phyloP scores from a whole-genome alignment of 1,284 basidiomycete species.

The Cryptococcus floricola region DNA sequence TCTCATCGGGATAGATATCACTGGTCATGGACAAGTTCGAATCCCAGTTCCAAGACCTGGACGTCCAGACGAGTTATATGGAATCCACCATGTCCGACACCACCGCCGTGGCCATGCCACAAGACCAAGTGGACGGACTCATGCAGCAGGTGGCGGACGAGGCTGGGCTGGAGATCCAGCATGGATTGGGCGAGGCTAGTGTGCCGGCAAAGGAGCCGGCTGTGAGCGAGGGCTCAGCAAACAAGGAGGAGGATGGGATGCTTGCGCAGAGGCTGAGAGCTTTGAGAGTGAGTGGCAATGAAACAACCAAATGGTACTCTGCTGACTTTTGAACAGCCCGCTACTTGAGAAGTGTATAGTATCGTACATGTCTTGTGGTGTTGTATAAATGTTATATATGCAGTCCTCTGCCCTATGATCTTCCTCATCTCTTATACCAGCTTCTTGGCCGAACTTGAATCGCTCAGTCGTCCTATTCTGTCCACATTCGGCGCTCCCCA shows the following conservation, averaged over 20 bases:
- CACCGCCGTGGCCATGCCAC: conserved; percentile 87
- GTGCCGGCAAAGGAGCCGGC: conserved; percentile 48
- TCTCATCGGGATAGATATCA: conserved; percentile 68
- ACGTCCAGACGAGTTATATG: conserved; percentile 98
- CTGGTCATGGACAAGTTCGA: conserved; percentile 99
- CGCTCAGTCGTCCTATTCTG: conserved; percentile 12
- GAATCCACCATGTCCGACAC: conserved; percentile 93
- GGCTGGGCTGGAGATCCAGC: conserved; percentile 91
- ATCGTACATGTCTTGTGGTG: conserved; percentile 5
- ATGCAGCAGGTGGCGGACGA: conserved; percentile 95
- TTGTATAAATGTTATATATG: conserved; percentile 7
- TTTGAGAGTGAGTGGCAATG: conserved; percentile 34
- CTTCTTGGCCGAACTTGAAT: conserved; percentile 7
- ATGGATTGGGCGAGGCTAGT: conserved; percentile 71
- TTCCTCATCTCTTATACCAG: conserved; percentile 5
- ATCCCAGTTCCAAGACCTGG: conserved; percentile 89
- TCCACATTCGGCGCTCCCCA: conserved; percentile 24
- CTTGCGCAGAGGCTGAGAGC: conserved; percentile 41
- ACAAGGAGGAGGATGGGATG: conserved; percentile 40
- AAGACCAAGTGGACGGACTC: conserved; percentile 92
- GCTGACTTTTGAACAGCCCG: conserved; percentile 6
- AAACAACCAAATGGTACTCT: background rate
- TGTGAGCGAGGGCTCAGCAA: conserved; percentile 53
- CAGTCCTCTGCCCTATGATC: conserved; percentile 2
- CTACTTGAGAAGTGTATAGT: conserved; percentile 11